These are phyloP conservation scores for Pythium diclinum DNA, from an alignment of 352 stramenopile genomes.

Conservation along the genomic window DNA sequence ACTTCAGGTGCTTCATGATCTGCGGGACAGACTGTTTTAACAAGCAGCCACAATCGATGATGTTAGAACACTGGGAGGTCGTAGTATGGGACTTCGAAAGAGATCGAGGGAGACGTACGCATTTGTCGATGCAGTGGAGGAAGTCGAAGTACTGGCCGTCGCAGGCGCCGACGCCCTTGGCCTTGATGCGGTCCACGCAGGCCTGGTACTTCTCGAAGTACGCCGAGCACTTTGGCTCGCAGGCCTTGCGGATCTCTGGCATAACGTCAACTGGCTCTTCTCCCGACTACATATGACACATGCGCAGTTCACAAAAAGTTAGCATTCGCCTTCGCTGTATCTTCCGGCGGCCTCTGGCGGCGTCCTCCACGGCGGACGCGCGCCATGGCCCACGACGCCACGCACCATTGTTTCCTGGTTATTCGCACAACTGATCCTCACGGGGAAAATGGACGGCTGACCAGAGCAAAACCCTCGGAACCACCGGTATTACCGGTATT, in stretches of 20 bases:
- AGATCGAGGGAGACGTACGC: slow-evolving; percentile 53
- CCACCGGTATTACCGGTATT: slow-evolving; percentile 29
- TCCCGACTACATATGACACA: slow-evolving; percentile 39
- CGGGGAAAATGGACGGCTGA: slow-evolving; percentile 44
- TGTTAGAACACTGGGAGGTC: neutral
- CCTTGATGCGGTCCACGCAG: slow-evolving; percentile 89
- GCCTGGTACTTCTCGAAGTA: slow-evolving; percentile 89
- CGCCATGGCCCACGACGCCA: neutral
- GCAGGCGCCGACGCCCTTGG: slow-evolving; percentile 90
- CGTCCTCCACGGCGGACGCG: neutral
- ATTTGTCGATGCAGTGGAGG: slow-evolving; percentile 95
- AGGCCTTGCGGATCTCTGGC: slow-evolving; percentile 90
- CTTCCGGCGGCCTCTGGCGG: neutral
- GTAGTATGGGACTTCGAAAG: neutral
- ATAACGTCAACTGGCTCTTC: slow-evolving; percentile 93
- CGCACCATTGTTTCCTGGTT: slow-evolving; percentile 28
- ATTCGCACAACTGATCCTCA: slow-evolving; percentile 30
- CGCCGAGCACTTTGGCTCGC: slow-evolving; percentile 88
- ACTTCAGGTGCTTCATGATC: slow-evolving; percentile 95
- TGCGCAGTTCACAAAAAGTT: neutral
- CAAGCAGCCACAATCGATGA: slow-evolving; percentile 14
- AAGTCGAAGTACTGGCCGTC: slow-evolving; percentile 96
- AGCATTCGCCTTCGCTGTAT: neutral
- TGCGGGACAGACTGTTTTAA: slow-evolving; percentile 81
- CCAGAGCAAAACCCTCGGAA: slow-evolving; percentile 29